Base-by-base conservation (phyloP, 2,329 filamentous ascomycete species). In the Alternaria sp. region DNA sequence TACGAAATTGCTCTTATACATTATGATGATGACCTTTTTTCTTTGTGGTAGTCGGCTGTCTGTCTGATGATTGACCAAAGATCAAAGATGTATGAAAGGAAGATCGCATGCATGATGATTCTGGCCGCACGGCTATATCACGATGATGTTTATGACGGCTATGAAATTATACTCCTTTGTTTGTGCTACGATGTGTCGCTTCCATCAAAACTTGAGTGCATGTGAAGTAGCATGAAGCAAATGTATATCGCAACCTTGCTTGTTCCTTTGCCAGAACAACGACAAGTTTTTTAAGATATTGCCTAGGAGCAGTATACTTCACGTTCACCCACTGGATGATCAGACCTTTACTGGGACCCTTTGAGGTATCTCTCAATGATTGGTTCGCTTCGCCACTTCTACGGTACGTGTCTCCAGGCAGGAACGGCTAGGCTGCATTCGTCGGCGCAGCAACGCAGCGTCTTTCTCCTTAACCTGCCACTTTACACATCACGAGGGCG, bases 61-160 rank as follows among this genome's bases (percentile, higher is more conserved):
- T 31, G 28, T 39, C 14, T 56, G 42, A 51, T 56, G 46, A 61
- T 54, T 37, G 59, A 48, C 14, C 28, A 54, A 65, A 60, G 59
- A 51, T 44, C 51, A 51, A 66, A 68, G 63, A 66, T 58, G 44
- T 34, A 62, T 56, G 52, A 63, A 63, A 46, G 5, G 55, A 44
- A 36, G 29, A 24, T 48, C 31, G 36, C 44, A 48, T 48, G 36
- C 44, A 48, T 48, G 44, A 48, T 48, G n/a, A 13, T 48, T 23
- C 7, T 51, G 55, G 63, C 56, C 56, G 53, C 56, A 58, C 52
- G 55, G 60, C 63, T 58, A 36, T 56, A 58, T 56, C 40, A 64
- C 45, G 53, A 49, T 36, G 48, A 39, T 54, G 46, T 28, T 58
- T 28, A 58, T 52, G 64, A 65, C n/a, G 36, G 34, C 21, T 50